phyloP scores from a whole-genome alignment of 192 early-diverging fungal genomes.

The Bifiguratus adelaidae region DNA sequence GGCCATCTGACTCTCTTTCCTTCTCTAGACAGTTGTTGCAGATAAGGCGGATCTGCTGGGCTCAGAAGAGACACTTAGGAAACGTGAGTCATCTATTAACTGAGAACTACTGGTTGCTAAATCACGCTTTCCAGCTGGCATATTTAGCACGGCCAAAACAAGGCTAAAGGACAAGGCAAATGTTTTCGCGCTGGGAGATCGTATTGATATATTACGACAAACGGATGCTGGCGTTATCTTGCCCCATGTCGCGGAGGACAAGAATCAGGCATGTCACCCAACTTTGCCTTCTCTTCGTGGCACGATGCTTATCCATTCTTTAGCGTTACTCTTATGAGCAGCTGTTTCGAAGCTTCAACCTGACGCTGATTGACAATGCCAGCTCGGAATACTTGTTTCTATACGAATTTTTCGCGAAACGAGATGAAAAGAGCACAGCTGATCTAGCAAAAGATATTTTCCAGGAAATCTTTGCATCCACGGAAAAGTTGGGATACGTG shows the following conservation, averaged over 20 bases:
- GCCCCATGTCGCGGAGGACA: constrained; percentile 67
- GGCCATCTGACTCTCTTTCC: neutral
- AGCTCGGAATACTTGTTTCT: constrained; percentile 91
- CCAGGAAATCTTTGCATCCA: constrained; percentile 82
- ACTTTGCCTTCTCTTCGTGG: neutral
- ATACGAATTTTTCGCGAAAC: constrained; percentile 78
- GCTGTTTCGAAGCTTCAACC: constrained; percentile 84
- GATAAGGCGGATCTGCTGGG: constrained; percentile 85
- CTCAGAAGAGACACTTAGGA: constrained; percentile 64
- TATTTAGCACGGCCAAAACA: constrained; percentile 59
- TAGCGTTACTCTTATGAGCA: constrained; percentile 80
- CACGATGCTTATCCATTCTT: neutral
- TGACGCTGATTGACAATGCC: constrained; percentile 90
- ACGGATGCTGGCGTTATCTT: constrained; percentile 83
- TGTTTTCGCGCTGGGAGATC: constrained; percentile 74
- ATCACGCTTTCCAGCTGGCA: constrained; percentile 9
- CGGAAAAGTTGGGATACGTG: constrained; percentile 60
- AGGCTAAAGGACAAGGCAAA: constrained; percentile 70
- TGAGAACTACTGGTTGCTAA: neutral
- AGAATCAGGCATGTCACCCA: constrained; percentile 38
- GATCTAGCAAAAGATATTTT: constrained; percentile 63
- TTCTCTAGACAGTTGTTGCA: constrained; percentile 42
- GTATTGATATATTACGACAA: constrained; percentile 64
- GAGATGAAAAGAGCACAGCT: constrained; percentile 47
- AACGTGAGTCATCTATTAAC: constrained; percentile 28